phyloP scores from a whole-genome alignment of 345 rosid genomes.

The Pelargonium nanum region DNA sequence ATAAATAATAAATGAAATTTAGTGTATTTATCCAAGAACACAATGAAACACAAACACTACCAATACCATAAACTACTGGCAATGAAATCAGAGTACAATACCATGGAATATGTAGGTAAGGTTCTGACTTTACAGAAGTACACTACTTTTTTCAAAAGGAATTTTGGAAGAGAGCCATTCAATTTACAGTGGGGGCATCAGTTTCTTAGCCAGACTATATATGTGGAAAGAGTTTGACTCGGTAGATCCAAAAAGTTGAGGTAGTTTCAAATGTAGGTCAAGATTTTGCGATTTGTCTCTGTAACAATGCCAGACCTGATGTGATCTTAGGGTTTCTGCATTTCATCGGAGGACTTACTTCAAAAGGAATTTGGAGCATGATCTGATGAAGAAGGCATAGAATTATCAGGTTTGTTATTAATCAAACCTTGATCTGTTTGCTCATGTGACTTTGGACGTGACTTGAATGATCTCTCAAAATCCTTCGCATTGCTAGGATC shows the following conservation, averaged over 20 bases:
- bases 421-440: conserved; percentile 21
- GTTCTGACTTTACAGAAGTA: not conserved
- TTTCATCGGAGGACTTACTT: not conserved
- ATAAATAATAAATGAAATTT: too few relatives aligned
- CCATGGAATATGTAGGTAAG: not conserved
- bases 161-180: not conserved
- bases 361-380: not conserved
- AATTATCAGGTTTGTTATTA: not conserved
- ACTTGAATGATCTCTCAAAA: conserved; percentile 63
- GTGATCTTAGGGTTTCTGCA: not conserved
- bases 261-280: too few relatives aligned
- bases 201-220: not conserved
- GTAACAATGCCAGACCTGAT: not conserved
- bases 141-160: not conserved
- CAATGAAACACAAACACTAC: not conserved
- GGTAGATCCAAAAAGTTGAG: too few relatives aligned
- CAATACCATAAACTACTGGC: not conserved
- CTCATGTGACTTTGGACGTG: conserved; percentile 32
- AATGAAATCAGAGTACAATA: not conserved
- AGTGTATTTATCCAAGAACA: too few relatives aligned
- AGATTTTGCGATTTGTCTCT: not conserved
- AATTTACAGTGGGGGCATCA: not conserved
- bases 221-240: too few relatives aligned
- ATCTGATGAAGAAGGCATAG: not conserved
- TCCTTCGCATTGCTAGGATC: conserved; percentile 59